phyloP scores from a whole-genome alignment of 2,329 filamentous ascomycete genomes.

The Lachnellula subtilissima region DNA sequence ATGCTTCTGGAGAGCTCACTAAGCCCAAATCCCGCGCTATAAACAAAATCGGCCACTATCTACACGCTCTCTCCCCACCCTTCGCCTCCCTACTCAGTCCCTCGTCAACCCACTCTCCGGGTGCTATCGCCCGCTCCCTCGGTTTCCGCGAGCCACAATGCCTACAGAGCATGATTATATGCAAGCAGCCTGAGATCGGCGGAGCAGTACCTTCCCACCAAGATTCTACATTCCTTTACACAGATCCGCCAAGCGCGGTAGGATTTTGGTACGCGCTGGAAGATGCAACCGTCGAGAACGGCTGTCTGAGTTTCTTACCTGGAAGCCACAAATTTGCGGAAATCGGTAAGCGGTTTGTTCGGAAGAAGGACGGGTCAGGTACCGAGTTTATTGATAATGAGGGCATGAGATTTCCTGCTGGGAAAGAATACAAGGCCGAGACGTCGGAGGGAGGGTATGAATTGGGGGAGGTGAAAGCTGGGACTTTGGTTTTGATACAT shows the following conservation, averaged over 20 bases:
- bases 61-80: conserved; percentile 64
- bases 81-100: conserved; percentile 52
- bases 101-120: conserved; percentile 36
- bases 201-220: conserved; percentile 88
- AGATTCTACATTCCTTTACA: conserved; percentile 90
- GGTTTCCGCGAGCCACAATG: conserved; percentile 47
- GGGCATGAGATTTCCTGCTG: conserved; percentile 58
- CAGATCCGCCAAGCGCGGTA: conserved; percentile 79
- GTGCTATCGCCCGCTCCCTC: conserved; percentile 42
- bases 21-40: conserved; percentile 82
- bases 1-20: conserved; percentile 54
- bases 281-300: conserved; percentile 81
- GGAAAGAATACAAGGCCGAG: conserved; percentile 41
- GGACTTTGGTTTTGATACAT: conserved; percentile 87
- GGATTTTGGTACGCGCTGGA: conserved; percentile 98
- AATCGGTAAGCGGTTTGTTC: conserved; percentile 70
- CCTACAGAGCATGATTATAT: conserved; percentile 96
- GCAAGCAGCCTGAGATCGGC: conserved; percentile 95
- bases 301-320: conserved; percentile 79
- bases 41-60: conserved; percentile 81
- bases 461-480: conserved; percentile 83
- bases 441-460: conserved; percentile 59
- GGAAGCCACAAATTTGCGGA: conserved; percentile 74
- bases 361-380: conserved; percentile 47
- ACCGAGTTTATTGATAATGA: conserved; percentile 70